Evolutionary conservation across 768 basidiomycete genomes (phyloP).

Genomic region (Collybiopsis luxurians): DNA sequence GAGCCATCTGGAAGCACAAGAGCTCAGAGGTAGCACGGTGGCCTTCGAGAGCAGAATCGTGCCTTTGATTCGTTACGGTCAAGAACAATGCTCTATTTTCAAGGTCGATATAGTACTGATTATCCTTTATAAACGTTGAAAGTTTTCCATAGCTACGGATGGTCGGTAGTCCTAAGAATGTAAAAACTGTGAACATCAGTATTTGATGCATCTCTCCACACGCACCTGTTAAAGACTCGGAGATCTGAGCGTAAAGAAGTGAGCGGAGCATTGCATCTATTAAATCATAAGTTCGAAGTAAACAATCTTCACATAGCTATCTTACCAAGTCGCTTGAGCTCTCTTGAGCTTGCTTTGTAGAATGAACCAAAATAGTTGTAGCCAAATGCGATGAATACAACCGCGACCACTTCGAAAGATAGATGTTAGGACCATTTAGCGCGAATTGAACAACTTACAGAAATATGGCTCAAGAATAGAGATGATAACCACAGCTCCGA

Average conservation of each 20-base stretch:
- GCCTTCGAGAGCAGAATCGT: background rate
- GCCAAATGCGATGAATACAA: constrained; percentile 47
- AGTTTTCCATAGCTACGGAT: constrained; percentile 72
- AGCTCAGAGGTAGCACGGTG: background rate
- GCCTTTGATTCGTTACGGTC: constrained; percentile 67
- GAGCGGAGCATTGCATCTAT: constrained; percentile 69
- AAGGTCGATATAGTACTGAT: constrained; percentile 65
- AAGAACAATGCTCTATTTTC: constrained; percentile 72
- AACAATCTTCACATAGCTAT: too few species aligned
- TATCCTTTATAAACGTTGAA: constrained; percentile 59
- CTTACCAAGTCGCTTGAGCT: constrained; percentile 53
- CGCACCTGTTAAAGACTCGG: constrained; percentile 64
- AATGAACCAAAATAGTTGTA: constrained; percentile 67
- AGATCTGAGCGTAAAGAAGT: constrained; percentile 73
- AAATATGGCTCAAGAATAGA: constrained; percentile 61
- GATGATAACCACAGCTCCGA: constrained; percentile 54
- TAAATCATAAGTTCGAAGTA: background rate
- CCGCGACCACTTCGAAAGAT: constrained; percentile 46
- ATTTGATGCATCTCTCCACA: background rate
- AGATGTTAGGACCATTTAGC: background rate
- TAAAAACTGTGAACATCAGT: background rate
- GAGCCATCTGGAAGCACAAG: constrained; percentile 49
- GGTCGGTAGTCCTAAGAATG: constrained; percentile 47
- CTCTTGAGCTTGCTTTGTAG: constrained; percentile 70
- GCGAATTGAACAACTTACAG: constrained; percentile 33